Evolutionary conservation across 257 asterid species (phyloP).

Genomic region (Galeopsis tetrahit): DNA sequence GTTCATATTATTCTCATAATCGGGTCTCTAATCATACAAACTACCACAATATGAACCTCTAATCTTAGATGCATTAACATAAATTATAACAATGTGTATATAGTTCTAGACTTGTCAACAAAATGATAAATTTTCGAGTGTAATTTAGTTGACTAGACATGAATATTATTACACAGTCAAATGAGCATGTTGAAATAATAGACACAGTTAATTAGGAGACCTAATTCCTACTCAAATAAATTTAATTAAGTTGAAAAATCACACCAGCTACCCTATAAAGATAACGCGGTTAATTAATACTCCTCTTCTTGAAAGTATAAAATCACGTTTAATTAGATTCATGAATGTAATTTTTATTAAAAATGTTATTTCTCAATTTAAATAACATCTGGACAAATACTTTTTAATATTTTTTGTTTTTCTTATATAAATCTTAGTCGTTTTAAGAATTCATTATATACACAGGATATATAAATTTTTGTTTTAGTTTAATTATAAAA

Average conservation of each 20-base stretch:
- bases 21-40: no score
- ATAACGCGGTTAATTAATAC: no score
- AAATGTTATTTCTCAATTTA: no score
- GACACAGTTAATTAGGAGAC: background rate
- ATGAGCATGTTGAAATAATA: background rate
- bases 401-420: no score
- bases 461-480: no score
- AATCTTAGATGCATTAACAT: background rate
- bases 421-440: no score
- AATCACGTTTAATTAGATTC: background rate
- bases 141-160: conserved; percentile 20
- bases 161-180: conserved; percentile 4
- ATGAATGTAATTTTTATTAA: no score
- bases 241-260: background rate
- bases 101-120: background rate
- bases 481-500: background rate
- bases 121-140: no score
- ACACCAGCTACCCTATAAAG: background rate
- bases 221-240: background rate
- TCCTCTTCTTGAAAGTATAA: background rate
- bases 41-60: no score
- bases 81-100: background rate
- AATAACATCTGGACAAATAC: no score
- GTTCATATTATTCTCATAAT: no score
- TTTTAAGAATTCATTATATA: no score